These are phyloP conservation scores for Fraxinus latifolia DNA, from an alignment of 305 asterid genomes.

Conservation along the genomic window DNA sequence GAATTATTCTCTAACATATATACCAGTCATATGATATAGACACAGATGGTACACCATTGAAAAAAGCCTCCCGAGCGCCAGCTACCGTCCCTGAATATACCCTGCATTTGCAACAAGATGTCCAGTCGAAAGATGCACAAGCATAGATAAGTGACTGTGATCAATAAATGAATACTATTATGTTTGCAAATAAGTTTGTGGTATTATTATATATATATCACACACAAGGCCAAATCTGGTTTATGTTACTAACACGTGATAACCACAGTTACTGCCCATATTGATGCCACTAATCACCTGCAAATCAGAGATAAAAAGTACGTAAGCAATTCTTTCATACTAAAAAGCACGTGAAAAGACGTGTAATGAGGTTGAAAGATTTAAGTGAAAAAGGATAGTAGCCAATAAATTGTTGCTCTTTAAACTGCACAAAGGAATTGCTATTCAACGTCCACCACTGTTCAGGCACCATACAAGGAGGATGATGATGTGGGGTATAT, in stretches of 20 bases:
- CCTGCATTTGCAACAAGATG: constrained; percentile 44
- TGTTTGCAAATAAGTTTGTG: neutral
- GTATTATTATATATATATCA: neutral
- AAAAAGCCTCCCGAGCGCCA: constrained; percentile 90
- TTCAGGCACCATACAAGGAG: neutral
- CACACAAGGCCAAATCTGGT: neutral
- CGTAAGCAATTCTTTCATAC: constrained; percentile 8
- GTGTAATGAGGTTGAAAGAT: neutral
- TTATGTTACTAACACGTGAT: constrained; percentile 37
- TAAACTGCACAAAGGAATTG: neutral
- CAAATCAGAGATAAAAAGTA: constrained; percentile 25
- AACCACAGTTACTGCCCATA: constrained; percentile 55
- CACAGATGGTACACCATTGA: constrained; percentile 62
- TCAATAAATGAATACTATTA: neutral
- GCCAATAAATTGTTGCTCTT: constrained; percentile 13
- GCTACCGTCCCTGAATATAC: constrained; percentile 87
- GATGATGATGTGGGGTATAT: neutral
- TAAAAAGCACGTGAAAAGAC: constrained; percentile 6
- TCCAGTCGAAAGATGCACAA: constrained; percentile 17
- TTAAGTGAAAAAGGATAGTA: neutral
- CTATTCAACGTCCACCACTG: neutral
- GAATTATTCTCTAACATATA: neutral
- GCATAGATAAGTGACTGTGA: neutral
- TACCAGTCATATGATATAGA: constrained; percentile 88
- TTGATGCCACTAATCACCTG: constrained; percentile 53